These are phyloP conservation scores for Alternaria arborescens DNA, from an alignment of 2,329 filamentous ascomycete genomes.

Conservation along the genomic window DNA sequence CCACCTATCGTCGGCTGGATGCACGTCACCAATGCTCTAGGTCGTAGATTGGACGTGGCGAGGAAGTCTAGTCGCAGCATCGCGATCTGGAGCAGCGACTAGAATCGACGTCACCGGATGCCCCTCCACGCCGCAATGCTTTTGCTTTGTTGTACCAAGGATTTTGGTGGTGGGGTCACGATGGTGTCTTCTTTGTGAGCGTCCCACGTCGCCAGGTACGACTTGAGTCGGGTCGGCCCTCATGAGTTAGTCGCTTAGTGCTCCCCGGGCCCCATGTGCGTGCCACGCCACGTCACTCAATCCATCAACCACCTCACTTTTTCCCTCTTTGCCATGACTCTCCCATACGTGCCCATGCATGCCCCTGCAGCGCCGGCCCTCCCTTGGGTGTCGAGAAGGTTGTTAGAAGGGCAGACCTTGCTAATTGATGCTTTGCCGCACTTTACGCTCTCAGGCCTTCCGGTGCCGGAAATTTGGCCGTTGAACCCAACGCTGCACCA, in stretches of 20 bases:
- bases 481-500: conserved; percentile 38
- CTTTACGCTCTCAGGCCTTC: conserved; percentile 33
- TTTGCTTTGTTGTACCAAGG: conserved; percentile 25
- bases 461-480: conserved; percentile 24
- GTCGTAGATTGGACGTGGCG: conserved; percentile 18
- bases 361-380: conserved; percentile 41
- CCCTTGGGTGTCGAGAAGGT: conserved; percentile 31
- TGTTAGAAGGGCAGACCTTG: conserved; percentile 28
- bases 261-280: conserved; percentile 16
- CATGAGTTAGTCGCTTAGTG: conserved; percentile 23
- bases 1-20: conserved; percentile 30
- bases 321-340: conserved; percentile 29
- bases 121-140: conserved; percentile 17
- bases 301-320: conserved; percentile 34
- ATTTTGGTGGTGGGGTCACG: conserved; percentile 22
- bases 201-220: conserved; percentile 39
- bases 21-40: conserved; percentile 36
- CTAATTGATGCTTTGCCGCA: conserved; percentile 26
- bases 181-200: conserved; percentile 20
- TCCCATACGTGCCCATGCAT: conserved; percentile 17
- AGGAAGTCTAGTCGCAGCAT: conserved; percentile 12
- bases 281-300: conserved; percentile 39
- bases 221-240: conserved; percentile 22
- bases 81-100: conserved; percentile 17
- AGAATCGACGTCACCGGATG: conserved; percentile 13